Evolutionary conservation across 2,329 filamentous ascomycete genomes (phyloP).

Genomic region (Exophiala xenobiotica): DNA sequence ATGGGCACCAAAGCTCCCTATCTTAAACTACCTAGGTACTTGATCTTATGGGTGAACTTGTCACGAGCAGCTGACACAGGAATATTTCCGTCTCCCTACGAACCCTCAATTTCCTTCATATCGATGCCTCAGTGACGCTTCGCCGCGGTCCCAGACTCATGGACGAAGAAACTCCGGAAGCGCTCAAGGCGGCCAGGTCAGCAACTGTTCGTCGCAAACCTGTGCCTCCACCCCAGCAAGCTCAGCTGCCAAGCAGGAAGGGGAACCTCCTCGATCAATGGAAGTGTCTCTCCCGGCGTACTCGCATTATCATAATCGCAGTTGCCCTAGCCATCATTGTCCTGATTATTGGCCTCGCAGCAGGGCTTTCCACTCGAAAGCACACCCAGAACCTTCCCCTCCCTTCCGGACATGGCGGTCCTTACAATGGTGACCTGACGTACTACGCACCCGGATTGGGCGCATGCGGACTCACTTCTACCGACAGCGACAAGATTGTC

Average conservation of each 20-base stretch:
- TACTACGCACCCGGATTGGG: constrained; percentile 68
- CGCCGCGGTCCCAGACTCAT: too few relatives aligned
- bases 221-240: constrained; percentile 11
- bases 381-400: constrained; percentile 48
- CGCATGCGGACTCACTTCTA: constrained; percentile 64
- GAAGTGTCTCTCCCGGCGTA: constrained; percentile 16
- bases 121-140: too few relatives aligned
- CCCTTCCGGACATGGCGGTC: constrained; percentile 49
- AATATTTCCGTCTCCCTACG: too few relatives aligned
- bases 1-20: too few relatives aligned
- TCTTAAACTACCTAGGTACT: too few relatives aligned
- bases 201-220: constrained; percentile 22
- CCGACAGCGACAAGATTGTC: constrained; percentile 58
- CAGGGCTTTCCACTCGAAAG: constrained; percentile 25
- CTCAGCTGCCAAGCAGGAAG: background rate
- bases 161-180: constrained; percentile 16
- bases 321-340: constrained; percentile 18
- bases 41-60: too few relatives aligned
- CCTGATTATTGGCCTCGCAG: constrained; percentile 28
- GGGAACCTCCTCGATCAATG: constrained; percentile 17
- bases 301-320: constrained; percentile 22
- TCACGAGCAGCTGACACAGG: too few relatives aligned
- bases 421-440: constrained; percentile 64
- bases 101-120: too few relatives aligned
- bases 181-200: constrained; percentile 11